A percentile compares a stretch with the other conserved stretches of the same genome.
Conservation (phyloP, 2,329 filamentous ascomycete species). For the Xylaria sp. region DNA sequence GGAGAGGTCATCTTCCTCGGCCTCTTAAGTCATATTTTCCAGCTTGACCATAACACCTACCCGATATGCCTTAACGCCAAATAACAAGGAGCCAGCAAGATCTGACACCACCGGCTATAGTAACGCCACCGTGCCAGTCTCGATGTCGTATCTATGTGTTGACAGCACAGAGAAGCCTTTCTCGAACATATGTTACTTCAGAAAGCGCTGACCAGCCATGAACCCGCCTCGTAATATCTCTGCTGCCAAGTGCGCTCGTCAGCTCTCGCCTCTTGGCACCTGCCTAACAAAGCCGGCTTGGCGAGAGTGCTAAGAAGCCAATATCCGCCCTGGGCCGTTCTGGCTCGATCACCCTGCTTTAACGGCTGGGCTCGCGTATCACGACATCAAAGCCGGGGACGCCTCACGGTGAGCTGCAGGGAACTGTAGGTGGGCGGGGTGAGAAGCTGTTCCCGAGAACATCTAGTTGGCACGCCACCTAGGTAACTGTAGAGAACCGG, state of each 20-base stretch:
- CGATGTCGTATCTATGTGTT: background rate
- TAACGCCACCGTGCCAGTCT: background rate
- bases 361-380: background rate
- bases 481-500: background rate
- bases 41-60: background rate
- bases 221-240: slow-evolving; percentile 10
- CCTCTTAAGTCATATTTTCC: background rate
- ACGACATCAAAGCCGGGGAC: too few species aligned
- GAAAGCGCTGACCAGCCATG: background rate
- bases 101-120: background rate
- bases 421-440: background rate
- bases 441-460: background rate
- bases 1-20: background rate
- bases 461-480: background rate
- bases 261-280: slow-evolving; percentile 24
- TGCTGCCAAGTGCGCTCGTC: slow-evolving; percentile 13
- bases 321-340: slow-evolving; percentile 8
- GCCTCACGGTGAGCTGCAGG: background rate
- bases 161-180: background rate
- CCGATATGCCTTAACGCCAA: background rate
- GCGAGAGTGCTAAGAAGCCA: slow-evolving; percentile 14
- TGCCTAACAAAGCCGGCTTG: slow-evolving; percentile 25
- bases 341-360: slow-evolving; percentile 5
- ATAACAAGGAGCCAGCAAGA: background rate
- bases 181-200: background rate